These are phyloP conservation scores for Dioscorea zingiberensis DNA, from an alignment of 106 monocot species.

Conservation along the genomic window DNA sequence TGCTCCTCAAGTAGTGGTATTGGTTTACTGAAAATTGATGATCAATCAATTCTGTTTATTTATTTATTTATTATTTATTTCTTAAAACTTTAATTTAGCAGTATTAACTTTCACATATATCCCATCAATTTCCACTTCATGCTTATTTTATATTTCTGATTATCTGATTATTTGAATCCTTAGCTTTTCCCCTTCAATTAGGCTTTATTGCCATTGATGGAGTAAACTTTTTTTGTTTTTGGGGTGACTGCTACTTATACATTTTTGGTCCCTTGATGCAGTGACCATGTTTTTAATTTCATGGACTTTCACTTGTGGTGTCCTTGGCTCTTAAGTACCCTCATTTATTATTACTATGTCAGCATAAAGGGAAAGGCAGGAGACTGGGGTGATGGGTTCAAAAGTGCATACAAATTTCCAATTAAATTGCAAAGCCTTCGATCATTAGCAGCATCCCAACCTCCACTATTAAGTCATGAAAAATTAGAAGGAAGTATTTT, in stretches of 20 bases:
- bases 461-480: not conserved
- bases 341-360: constrained; percentile 98
- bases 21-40: too few relatives aligned
- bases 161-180: too few relatives aligned
- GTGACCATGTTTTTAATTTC: constrained; percentile 99
- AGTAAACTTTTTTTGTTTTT: too few relatives aligned
- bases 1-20: too few relatives aligned
- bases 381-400: constrained; percentile 99
- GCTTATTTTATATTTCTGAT: too few relatives aligned
- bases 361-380: constrained; percentile 98
- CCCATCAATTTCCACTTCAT: too few relatives aligned
- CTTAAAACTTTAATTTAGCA: too few relatives aligned
- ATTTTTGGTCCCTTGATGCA: constrained; percentile 21
- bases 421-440: constrained; percentile 79
- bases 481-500: not conserved
- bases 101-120: too few relatives aligned
- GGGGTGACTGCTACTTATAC: not conserved
- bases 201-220: too few relatives aligned
- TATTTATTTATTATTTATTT: too few relatives aligned
- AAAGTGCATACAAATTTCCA: constrained; percentile 99
- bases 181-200: too few relatives aligned
- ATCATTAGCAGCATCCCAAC: constrained; percentile 57
- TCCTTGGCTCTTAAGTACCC: constrained; percentile 92
- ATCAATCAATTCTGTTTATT: too few relatives aligned
- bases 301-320: constrained; percentile 92